A percentile compares a stretch with the other conserved stretches of the same genome.
Evolutionary conservation across 2,329 filamentous ascomycete genomes (phyloP).

Genomic region (Thermoascus crustaceus): DNA sequence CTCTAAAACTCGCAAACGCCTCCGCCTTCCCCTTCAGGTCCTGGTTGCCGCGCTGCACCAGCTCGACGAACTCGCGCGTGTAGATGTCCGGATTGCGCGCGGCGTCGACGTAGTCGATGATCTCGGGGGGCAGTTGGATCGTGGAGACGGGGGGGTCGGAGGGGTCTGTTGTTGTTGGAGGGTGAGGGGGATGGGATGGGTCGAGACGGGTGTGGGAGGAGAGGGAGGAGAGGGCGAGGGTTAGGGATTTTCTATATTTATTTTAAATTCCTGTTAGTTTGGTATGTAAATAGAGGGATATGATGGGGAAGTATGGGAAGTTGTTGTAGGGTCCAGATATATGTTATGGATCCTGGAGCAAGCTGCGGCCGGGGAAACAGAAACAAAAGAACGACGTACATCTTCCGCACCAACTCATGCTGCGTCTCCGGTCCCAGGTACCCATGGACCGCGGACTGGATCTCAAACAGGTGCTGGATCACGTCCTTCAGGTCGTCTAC

Average conservation of each 20-base stretch:
- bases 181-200: conserved; percentile 12
- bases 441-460: conserved; percentile 51
- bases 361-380: neutral
- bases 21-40: conserved; percentile 53
- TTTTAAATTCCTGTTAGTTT: neutral
- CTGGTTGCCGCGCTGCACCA: conserved; percentile 55
- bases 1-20: conserved; percentile 51
- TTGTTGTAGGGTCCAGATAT: no score
- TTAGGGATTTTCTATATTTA: conserved; percentile 39
- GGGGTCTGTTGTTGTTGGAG: conserved; percentile 3
- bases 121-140: conserved; percentile 52
- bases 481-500: conserved; percentile 52
- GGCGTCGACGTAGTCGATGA: conserved; percentile 55
- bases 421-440: conserved; percentile 51
- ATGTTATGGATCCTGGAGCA: no score
- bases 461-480: conserved; percentile 55
- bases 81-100: conserved; percentile 60
- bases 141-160: conserved; percentile 39
- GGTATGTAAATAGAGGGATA: conserved; percentile 2
- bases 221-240: conserved; percentile 47
- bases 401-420: conserved; percentile 50
- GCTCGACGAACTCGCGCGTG: conserved; percentile 57
- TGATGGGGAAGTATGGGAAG: no score
- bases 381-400: conserved; percentile 31
- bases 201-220: conserved; percentile 31